phyloP scores from a whole-genome alignment of 352 stramenopile genomes.

The Globisporangium echinulatum region DNA sequence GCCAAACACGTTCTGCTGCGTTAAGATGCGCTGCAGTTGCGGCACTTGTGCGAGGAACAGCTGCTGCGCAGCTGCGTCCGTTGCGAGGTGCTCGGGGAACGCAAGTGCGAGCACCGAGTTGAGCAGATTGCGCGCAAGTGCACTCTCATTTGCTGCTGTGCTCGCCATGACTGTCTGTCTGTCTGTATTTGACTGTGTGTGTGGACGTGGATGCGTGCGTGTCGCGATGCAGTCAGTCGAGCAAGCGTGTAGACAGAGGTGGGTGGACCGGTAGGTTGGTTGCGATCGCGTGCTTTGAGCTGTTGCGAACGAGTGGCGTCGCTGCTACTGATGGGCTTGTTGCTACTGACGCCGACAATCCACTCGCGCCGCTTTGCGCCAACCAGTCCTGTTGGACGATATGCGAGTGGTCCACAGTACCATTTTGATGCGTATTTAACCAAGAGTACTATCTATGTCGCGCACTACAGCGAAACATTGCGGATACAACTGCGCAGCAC shows the following conservation, averaged over 20 bases:
- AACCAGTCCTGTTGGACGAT: background rate
- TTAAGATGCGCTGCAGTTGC: conserved; percentile 39
- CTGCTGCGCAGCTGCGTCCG: conserved; percentile 26
- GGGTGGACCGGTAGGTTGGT: no score
- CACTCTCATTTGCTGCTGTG: conserved; percentile 20
- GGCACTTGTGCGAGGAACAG: conserved; percentile 45
- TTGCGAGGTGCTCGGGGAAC: conserved; percentile 50
- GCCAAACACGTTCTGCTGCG: conserved; percentile 70
- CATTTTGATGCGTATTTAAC: background rate
- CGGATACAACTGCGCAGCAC: background rate
- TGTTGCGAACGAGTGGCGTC: background rate
- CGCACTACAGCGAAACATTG: background rate
- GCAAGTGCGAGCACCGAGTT: conserved; percentile 69
- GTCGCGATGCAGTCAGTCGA: no score
- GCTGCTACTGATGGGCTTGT: background rate
- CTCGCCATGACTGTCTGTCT: conserved; percentile 6
- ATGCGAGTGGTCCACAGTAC: no score
- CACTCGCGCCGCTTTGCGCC: background rate
- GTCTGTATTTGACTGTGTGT: no score
- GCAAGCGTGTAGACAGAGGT: no score
- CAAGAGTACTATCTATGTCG: background rate
- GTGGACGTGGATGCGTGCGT: background rate
- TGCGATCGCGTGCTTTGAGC: background rate
- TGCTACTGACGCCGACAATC: no score
- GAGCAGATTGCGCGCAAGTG: conserved; percentile 72